A percentile compares a stretch with the other conserved stretches of the same genome.
Evolutionary conservation across 2,329 filamentous ascomycete genomes (phyloP).

Genomic region (Ustulina deusta): DNA sequence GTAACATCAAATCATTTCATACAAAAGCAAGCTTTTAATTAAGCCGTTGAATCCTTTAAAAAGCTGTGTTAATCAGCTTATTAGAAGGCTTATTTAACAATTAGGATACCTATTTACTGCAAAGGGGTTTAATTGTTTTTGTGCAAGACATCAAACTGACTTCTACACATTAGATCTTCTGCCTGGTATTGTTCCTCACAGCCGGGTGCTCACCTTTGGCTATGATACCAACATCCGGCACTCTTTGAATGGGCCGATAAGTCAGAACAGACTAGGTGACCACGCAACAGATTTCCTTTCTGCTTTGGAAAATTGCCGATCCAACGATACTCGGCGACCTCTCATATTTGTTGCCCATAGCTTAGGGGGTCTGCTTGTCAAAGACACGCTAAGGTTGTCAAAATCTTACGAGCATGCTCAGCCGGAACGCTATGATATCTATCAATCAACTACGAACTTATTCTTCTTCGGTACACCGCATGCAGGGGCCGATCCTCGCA

Average conservation of each 20-base stretch:
- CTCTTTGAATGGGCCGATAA: conserved; percentile 13
- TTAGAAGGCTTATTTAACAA: too few species aligned
- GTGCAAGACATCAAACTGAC: not conserved
- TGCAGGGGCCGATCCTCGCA: conserved; percentile 29
- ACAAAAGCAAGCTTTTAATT: too few species aligned
- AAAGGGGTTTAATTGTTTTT: too few species aligned
- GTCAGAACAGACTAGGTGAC: conserved; percentile 23
- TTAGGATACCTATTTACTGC: too few species aligned
- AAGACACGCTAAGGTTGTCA: conserved; percentile 29
- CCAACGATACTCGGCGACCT: not conserved
- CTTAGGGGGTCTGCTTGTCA: conserved; percentile 33
- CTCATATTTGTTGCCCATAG: conserved; percentile 35
- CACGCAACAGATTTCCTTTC: conserved; percentile 30
- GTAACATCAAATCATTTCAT: not conserved
- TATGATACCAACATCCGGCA: conserved; percentile 35
- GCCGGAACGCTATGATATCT: conserved; percentile 10
- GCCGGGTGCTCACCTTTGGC: conserved; percentile 30
- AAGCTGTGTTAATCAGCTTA: too few species aligned
- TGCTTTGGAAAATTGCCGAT: conserved; percentile 14
- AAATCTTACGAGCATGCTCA: conserved; percentile 16
- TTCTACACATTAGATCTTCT: conserved; percentile 21
- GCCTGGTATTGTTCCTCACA: conserved; percentile 23
- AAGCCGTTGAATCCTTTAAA: too few species aligned
- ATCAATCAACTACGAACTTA: conserved; percentile 20
- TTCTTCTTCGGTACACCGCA: conserved; percentile 37